Evolutionary conservation across 306 rosid genomes (phyloP).

Genomic region (Carpinus fangiana): DNA sequence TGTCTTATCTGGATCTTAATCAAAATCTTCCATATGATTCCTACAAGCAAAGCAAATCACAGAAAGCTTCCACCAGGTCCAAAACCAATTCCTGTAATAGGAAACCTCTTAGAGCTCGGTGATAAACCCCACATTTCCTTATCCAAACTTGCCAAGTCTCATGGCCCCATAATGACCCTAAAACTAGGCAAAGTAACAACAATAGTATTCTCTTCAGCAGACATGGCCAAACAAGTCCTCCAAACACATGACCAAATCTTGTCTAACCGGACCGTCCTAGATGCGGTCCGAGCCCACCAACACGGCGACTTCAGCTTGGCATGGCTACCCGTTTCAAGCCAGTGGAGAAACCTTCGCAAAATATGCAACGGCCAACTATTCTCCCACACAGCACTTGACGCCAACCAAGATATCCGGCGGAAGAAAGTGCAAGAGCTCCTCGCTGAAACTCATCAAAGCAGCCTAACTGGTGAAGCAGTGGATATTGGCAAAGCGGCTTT

Average conservation of each 20-base stretch:
- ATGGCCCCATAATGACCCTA: constrained; percentile 52
- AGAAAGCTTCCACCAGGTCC: constrained; percentile 57
- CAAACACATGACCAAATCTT: constrained; percentile 45
- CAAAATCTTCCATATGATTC: constrained; percentile 4
- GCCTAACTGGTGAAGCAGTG: constrained; percentile 25
- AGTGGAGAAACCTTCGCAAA: constrained; percentile 47
- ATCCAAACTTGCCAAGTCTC: constrained; percentile 30
- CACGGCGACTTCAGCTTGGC: constrained; percentile 33
- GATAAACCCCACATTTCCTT: constrained; percentile 47
- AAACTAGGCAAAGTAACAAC: constrained; percentile 52
- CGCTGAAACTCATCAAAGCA: constrained; percentile 6
- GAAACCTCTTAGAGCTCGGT: constrained; percentile 55
- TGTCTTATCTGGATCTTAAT: constrained; percentile 19
- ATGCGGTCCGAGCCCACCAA: constrained; percentile 17
- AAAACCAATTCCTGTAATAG: constrained; percentile 35
- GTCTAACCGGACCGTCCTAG: constrained; percentile 37
- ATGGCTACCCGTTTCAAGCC: constrained; percentile 33
- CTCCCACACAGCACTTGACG: constrained; percentile 40
- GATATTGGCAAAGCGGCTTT: constrained; percentile 49
- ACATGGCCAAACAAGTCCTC: constrained; percentile 43
- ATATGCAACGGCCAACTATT: constrained; percentile 37
- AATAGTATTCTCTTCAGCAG: constrained; percentile 42
- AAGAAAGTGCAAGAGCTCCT: constrained; percentile 32
- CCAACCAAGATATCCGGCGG: constrained; percentile 12
- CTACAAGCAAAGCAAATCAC: background rate